phyloP scores from a whole-genome alignment of 192 early-diverging fungal species.

The Backusella parvicylindrica region DNA sequence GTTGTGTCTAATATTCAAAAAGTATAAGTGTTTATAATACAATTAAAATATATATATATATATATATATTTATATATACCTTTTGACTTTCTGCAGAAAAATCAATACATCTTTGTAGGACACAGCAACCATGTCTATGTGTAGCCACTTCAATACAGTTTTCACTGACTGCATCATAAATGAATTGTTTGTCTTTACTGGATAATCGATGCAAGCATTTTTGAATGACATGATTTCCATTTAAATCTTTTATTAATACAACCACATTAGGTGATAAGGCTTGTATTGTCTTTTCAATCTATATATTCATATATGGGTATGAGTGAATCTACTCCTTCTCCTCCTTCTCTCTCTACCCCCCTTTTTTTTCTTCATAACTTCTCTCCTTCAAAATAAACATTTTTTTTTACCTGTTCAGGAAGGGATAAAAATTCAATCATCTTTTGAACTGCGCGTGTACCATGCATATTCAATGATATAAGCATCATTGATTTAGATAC shows the following conservation, averaged over 20 bases:
- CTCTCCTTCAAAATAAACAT: background rate
- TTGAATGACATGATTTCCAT: slow-evolving; percentile 92
- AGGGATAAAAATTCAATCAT: slow-evolving; percentile 80
- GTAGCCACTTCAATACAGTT: slow-evolving; percentile 82
- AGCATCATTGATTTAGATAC: slow-evolving; percentile 71
- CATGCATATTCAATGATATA: slow-evolving; percentile 90
- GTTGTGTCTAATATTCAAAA: slow-evolving; percentile 44
- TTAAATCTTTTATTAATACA: slow-evolving; percentile 83
- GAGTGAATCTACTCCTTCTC: background rate
- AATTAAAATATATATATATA: background rate
- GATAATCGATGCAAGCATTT: slow-evolving; percentile 80
- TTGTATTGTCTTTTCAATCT: slow-evolving; percentile 61
- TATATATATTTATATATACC: slow-evolving; percentile 9
- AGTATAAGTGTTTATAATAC: background rate
- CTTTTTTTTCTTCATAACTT: background rate
- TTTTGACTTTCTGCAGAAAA: slow-evolving; percentile 69
- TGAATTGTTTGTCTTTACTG: slow-evolving; percentile 79
- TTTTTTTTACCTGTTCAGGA: slow-evolving; percentile 43
- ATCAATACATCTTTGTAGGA: slow-evolving; percentile 88
- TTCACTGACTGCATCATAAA: slow-evolving; percentile 76
- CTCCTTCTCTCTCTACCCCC: too few relatives aligned
- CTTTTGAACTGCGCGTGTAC: slow-evolving; percentile 87
- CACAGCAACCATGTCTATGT: slow-evolving; percentile 88
- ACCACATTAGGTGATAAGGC: slow-evolving; percentile 71
- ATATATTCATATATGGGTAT: background rate